Evolutionary conservation across 371 early-diverging fungal species (phyloP).

Genomic region (Massospora cicadina): DNA sequence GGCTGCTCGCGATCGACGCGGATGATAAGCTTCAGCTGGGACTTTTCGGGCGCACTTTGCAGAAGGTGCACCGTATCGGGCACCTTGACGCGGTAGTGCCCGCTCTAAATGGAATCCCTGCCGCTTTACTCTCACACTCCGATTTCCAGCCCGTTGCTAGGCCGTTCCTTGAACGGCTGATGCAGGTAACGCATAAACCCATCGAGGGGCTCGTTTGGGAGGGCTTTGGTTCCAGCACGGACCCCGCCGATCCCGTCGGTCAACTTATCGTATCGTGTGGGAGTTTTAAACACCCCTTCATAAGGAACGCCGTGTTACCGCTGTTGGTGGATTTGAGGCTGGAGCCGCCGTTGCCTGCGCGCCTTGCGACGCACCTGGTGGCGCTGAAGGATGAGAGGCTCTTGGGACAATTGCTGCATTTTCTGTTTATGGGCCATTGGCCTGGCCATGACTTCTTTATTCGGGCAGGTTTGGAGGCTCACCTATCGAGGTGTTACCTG

Average conservation of each 20-base stretch:
- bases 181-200: background rate
- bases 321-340: background rate
- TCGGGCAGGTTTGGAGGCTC: background rate
- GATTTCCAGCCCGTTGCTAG: background rate
- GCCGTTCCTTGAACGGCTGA: background rate
- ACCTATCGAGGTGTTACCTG: background rate
- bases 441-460: background rate
- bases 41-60: background rate
- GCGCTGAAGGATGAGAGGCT: background rate
- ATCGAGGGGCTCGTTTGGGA: background rate
- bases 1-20: background rate
- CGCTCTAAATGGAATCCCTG: background rate
- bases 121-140: background rate
- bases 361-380: background rate
- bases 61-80: background rate
- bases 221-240: background rate
- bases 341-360: background rate
- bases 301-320: background rate
- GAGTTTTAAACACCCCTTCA: background rate
- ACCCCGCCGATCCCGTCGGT: background rate
- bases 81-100: background rate
- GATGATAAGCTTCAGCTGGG: background rate
- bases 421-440: background rate
- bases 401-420: background rate
- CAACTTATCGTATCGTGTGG: background rate